These are phyloP conservation scores for Blastobotrys ciferrii DNA, from an alignment of 1,139 yeast genomes.

Conservation along the genomic window DNA sequence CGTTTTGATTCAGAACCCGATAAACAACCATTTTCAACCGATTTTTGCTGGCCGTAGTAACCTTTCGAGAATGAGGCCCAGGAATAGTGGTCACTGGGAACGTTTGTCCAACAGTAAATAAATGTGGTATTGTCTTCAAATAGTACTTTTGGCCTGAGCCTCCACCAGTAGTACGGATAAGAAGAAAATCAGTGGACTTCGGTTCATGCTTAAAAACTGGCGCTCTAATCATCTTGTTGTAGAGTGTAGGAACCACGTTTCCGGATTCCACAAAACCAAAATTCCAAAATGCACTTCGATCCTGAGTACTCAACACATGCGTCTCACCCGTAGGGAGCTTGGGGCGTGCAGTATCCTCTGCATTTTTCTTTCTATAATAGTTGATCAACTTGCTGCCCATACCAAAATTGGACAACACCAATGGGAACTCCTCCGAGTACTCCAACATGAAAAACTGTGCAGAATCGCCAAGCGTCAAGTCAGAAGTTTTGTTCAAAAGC, in stretches of 20 bases:
- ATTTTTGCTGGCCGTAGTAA: constrained; percentile 88
- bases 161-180: constrained; percentile 79
- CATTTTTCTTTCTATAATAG: constrained; percentile 80
- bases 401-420: constrained; percentile 82
- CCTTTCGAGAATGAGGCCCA: constrained; percentile 96
- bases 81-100: constrained; percentile 95
- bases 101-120: constrained; percentile 88
- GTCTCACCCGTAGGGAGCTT: constrained; percentile 92
- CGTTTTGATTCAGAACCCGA: constrained; percentile 76
- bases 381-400: constrained; percentile 95
- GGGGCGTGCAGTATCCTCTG: constrained; percentile 84
- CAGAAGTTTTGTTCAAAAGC: constrained; percentile 66
- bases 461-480: constrained; percentile 80
- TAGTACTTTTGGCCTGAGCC: constrained; percentile 50
- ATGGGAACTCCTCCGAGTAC: constrained; percentile 87
- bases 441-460: constrained; percentile 78
- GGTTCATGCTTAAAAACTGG: constrained; percentile 89
- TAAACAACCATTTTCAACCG: constrained; percentile 91
- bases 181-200: constrained; percentile 72
- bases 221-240: constrained; percentile 88
- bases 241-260: constrained; percentile 86
- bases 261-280: constrained; percentile 97
- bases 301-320: constrained; percentile 91
- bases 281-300: constrained; percentile 97
- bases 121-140: constrained; percentile 63